Conservation (phyloP, 805 yeast genomes). For the Saccharomycopsis lassenensis region DNA sequence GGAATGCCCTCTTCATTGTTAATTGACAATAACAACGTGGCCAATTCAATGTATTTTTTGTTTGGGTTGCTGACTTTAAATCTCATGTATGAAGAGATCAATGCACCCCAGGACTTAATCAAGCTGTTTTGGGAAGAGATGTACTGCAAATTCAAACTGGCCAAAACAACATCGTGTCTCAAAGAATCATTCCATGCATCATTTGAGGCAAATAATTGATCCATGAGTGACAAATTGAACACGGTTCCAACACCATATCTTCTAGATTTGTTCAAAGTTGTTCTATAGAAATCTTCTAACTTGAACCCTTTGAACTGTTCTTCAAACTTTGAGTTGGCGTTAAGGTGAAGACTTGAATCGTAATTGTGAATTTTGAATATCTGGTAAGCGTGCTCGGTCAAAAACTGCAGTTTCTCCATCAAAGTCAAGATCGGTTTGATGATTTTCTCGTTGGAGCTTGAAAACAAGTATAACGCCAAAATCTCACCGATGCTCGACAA, state of each 20-base stretch:
- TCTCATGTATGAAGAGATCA: constrained; percentile 55
- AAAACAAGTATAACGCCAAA: constrained; percentile 59
- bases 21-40: constrained; percentile 38
- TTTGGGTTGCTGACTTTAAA: constrained; percentile 25
- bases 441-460: constrained; percentile 35
- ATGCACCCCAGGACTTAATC: constrained; percentile 70
- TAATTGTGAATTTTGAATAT: constrained; percentile 37
- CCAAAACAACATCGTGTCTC: constrained; percentile 40
- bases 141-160: constrained; percentile 54
- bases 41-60: constrained; percentile 29
- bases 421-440: constrained; percentile 32
- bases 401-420: constrained; percentile 30
- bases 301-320: constrained; percentile 7
- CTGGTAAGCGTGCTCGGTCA: constrained; percentile 22
- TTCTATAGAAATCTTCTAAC: constrained; percentile 22
- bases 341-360: constrained; percentile 13
- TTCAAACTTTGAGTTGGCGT: constrained; percentile 8
- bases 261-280: constrained; percentile 34
- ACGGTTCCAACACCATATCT: constrained; percentile 42
- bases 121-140: constrained; percentile 56
- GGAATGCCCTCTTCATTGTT: constrained; percentile 43
- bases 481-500: constrained; percentile 65
- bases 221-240: constrained; percentile 55
- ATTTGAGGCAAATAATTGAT: constrained; percentile 37
- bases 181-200: constrained; percentile 35